Base-by-base conservation (phyloP, 176 grass and related monocot species). In the Elaeis guineensis region DNA sequence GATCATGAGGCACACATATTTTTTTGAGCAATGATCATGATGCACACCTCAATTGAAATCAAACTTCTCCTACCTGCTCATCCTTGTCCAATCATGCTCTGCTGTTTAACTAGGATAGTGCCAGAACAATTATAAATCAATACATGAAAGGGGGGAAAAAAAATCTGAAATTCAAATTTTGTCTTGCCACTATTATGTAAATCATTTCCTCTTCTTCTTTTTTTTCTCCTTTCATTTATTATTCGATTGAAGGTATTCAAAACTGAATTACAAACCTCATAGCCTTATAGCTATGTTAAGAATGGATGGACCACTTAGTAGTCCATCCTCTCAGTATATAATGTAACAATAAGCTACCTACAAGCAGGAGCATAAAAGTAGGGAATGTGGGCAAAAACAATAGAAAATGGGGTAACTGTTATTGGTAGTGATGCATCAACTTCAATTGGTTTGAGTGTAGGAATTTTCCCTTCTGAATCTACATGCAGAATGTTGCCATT, bases 341-440 rank as follows among this genome's bases (percentile, higher is more conserved):
- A 56, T 54, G 29, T 23, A 57, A 64, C 62, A 16, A 57, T 54
- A 35, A 51, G 63, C 54, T 88, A 91, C 29, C 78, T 85, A 76
- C 93, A 98, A 21, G 84, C 81, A 18, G 84, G 73, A 61, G 93
- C 84, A 58, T 73, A 48, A 57, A 92, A 89, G 59, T 57, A 67
- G 26, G 93, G 93, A 55, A 98, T 74, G 21, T 83, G 84, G 48
- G 77, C 81, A 76, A 98, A 98, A 18, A 92, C 84, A 62, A 98
- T 92, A 32, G 93, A 98, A 60, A 82, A 78, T 16, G 93, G 93
- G 2, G 19, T 72, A 58, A 98, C 66, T n/a, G 21, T 70, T 77
- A 98, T 86, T 55, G 87, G 84, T 57, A 71, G 30, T 21, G 76
- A 73, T 17, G 81, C 81, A 1, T 83, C 70, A 22, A 89, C 67